Conservation (phyloP, 75 land plant species). For the Pinus taeda region DNA sequence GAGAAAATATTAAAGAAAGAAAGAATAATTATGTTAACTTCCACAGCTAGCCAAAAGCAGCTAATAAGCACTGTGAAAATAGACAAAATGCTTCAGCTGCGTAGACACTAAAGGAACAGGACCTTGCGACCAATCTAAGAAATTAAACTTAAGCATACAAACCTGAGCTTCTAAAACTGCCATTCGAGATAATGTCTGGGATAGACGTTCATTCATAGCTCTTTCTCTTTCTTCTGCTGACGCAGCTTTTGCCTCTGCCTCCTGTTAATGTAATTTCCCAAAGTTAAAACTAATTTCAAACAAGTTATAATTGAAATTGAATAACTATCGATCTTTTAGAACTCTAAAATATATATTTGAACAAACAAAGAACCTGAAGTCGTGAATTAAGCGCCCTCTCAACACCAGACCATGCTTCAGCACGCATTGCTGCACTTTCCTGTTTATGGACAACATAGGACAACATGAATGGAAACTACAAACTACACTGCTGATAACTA, state of each 20-base stretch:
- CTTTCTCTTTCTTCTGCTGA: constrained; percentile 93
- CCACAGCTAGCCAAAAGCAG: no score
- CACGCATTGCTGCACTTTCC: constrained; percentile 80
- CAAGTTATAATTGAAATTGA: not conserved
- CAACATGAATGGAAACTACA: not conserved
- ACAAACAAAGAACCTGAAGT: constrained; percentile 59
- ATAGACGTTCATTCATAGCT: constrained; percentile 83
- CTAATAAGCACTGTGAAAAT: no score
- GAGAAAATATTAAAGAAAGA: not conserved
- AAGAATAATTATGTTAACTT: no score
- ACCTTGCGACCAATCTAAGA: not conserved
- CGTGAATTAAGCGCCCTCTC: constrained; percentile 84
- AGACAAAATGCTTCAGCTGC: no score
- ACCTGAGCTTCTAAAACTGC: constrained; percentile 99
- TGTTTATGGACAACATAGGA: constrained; percentile 22
- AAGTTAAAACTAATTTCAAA: constrained; percentile 2
- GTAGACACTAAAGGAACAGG: not conserved
- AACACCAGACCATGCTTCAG: constrained; percentile 98
- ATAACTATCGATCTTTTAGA: not conserved
- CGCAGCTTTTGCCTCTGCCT: constrained; percentile 98
- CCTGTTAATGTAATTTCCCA: constrained; percentile 39
- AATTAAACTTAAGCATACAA: not conserved
- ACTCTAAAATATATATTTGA: not conserved
- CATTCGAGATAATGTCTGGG: constrained; percentile 91
- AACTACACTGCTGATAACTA: not conserved